Percentiles rank a stretch among this genome's conserved stretches.
Evolutionary conservation across 768 basidiomycete genomes (phyloP).

Genomic region (Boletus rubescentipes): DNA sequence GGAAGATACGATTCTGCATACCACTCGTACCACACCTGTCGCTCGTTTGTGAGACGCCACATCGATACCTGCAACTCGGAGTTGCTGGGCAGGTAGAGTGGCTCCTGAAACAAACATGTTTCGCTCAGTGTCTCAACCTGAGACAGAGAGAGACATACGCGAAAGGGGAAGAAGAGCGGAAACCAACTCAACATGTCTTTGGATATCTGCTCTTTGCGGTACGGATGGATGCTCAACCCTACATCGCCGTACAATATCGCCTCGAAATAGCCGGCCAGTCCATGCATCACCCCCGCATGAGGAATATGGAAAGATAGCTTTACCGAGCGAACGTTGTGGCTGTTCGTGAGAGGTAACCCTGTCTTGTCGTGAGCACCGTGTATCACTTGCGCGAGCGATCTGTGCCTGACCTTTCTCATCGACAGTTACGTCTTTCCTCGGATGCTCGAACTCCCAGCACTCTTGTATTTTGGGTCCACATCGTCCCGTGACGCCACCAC

Average conservation of each 20-base stretch:
- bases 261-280: slow-evolving; percentile 96
- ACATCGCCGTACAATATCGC: slow-evolving; percentile 88
- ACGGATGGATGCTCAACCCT: slow-evolving; percentile 91
- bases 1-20: slow-evolving; percentile 90
- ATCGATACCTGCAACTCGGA: slow-evolving; percentile 91
- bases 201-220: slow-evolving; percentile 79
- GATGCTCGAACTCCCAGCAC: slow-evolving; percentile 98
- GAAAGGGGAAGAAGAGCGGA: slow-evolving; percentile 94
- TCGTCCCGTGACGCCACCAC: slow-evolving; percentile 55
- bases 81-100: slow-evolving; percentile 88
- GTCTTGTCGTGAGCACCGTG: slow-evolving; percentile 11
- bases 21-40: slow-evolving; percentile 99
- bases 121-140: background rate
- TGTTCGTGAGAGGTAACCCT: slow-evolving; percentile 94
- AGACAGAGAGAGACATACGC: slow-evolving; percentile 45
- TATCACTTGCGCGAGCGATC: background rate
- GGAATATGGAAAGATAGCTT: slow-evolving; percentile 90
- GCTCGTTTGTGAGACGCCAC: slow-evolving; percentile 89
- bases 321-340: slow-evolving; percentile 89
- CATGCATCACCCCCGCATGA: slow-evolving; percentile 90
- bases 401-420: slow-evolving; percentile 60
- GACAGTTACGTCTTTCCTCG: slow-evolving; percentile 73
- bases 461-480: slow-evolving; percentile 88
- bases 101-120: slow-evolving; percentile 55
- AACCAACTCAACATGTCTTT: slow-evolving; percentile 99